phyloP scores from a whole-genome alignment of 2,329 filamentous ascomycete species.

The Stachybotrys chartarum region DNA sequence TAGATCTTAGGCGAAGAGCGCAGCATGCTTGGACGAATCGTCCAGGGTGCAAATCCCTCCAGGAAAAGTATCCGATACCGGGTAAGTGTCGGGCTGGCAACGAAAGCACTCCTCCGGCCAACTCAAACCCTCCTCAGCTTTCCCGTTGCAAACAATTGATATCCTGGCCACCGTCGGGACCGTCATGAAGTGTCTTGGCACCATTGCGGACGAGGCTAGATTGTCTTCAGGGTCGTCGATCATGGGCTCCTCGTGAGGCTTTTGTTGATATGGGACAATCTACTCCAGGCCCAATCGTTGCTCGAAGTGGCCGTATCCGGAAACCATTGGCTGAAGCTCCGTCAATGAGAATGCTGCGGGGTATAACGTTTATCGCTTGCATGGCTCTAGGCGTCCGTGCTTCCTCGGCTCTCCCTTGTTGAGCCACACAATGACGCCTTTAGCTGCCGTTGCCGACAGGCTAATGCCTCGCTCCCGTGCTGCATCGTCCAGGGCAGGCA shows the following conservation, averaged over 20 bases:
- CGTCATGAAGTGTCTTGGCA: no score
- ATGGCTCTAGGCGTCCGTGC: background rate
- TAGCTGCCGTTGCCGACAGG: constrained; percentile 3
- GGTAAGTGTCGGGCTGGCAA: no score
- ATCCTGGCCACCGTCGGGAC: no score
- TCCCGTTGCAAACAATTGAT: no score
- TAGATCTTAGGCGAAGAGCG: background rate
- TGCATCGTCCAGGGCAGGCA: constrained; percentile 6
- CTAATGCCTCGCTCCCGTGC: constrained; percentile 19
- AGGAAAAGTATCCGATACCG: background rate
- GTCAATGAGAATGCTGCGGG: constrained; percentile 19
- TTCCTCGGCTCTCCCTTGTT: background rate
- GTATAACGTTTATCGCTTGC: constrained; percentile 7
- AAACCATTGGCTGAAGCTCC: constrained; percentile 17
- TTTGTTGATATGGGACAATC: constrained; percentile 8
- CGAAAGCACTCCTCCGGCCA: no score
- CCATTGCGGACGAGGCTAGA: no score
- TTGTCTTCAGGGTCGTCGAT: background rate
- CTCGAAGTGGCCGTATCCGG: constrained; percentile 7
- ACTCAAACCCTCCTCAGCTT: no score
- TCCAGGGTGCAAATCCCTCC: background rate
- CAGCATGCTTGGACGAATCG: background rate
- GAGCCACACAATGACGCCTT: background rate
- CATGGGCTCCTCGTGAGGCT: background rate
- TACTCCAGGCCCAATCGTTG: constrained; percentile 16